Conservation (phyloP, 345 rosid species). For the Salix brachista region DNA sequence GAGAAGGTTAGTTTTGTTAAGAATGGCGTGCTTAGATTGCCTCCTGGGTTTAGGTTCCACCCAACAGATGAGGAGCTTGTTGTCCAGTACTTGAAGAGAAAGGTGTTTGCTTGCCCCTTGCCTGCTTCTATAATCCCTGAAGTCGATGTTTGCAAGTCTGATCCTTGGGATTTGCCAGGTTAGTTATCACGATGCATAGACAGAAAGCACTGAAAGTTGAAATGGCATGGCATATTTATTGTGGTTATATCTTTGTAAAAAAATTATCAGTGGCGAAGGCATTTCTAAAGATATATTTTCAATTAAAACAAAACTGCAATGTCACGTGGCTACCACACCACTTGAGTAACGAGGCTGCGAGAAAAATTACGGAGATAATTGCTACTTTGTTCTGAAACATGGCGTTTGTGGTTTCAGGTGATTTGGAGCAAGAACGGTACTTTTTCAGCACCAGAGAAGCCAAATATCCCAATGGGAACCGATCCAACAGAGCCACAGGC, state of each 20-base stretch:
- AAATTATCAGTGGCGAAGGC: not conserved
- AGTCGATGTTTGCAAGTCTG: slow-evolving; percentile 80
- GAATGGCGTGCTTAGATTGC: slow-evolving; percentile 64
- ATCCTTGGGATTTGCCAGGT: slow-evolving; percentile 99
- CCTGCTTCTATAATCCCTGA: slow-evolving; percentile 88
- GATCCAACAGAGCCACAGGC: slow-evolving; percentile 77
- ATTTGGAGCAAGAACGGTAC: slow-evolving; percentile 83
- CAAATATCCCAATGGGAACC: slow-evolving; percentile 86
- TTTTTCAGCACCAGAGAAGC: slow-evolving; percentile 90
- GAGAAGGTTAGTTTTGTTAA: slow-evolving; percentile 52
- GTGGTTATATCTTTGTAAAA: not conserved
- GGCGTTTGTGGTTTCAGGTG: slow-evolving; percentile 46
- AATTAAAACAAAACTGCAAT: slow-evolving; percentile 9
- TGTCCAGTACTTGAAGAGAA: slow-evolving; percentile 62
- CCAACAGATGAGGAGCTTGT: slow-evolving; percentile 92
- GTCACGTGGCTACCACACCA: not conserved
- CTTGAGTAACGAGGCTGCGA: not conserved
- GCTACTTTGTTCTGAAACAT: slow-evolving; percentile 1
- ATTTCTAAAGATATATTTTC: not conserved
- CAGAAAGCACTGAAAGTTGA: not conserved
- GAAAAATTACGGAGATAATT: not conserved
- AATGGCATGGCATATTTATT: not conserved
- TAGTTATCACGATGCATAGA: not conserved
- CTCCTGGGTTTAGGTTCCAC: slow-evolving; percentile 92
- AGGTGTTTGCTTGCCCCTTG: slow-evolving; percentile 59